Evolutionary conservation across 2,329 filamentous ascomycete species (phyloP).

Genomic region (Hypoxylon sp.): DNA sequence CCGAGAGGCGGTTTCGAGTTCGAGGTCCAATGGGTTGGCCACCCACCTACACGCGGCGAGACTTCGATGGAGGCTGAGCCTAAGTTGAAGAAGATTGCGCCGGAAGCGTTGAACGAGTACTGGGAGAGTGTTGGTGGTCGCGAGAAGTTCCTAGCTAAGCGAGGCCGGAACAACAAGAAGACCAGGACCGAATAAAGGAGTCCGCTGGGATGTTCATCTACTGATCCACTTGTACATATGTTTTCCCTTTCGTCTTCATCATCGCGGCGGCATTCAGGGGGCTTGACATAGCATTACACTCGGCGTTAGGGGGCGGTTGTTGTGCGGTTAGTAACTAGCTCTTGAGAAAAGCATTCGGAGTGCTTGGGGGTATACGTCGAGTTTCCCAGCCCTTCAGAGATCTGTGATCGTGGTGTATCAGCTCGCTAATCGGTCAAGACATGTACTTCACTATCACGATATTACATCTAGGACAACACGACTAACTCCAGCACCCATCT

Average conservation of each 20-base stretch:
- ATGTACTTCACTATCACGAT: not conserved
- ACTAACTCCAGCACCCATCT: not conserved
- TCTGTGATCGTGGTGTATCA: slow-evolving; percentile 5
- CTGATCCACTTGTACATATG: slow-evolving; percentile 31
- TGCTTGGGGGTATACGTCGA: slow-evolving; percentile 12
- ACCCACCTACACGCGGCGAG: slow-evolving; percentile 49
- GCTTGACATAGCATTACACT: slow-evolving; percentile 33
- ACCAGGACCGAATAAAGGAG: slow-evolving; percentile 19
- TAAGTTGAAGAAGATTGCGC: slow-evolving; percentile 51
- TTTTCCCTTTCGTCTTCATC: slow-evolving; percentile 9
- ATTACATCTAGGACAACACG: slow-evolving; percentile 5
- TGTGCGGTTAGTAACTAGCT: slow-evolving; percentile 10
- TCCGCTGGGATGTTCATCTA: not conserved
- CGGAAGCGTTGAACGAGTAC: slow-evolving; percentile 48
- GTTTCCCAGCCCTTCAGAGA: not conserved
- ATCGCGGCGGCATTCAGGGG: slow-evolving; percentile 20
- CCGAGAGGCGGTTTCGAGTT: slow-evolving; percentile 50
- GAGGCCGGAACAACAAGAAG: slow-evolving; percentile 52
- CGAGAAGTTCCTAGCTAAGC: slow-evolving; percentile 47
- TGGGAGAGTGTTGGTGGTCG: slow-evolving; percentile 53
- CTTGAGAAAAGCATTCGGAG: slow-evolving; percentile 4
- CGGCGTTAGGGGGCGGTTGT: slow-evolving; percentile 28
- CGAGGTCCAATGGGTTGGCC: slow-evolving; percentile 56
- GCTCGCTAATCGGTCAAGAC: slow-evolving; percentile 7
- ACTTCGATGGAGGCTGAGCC: slow-evolving; percentile 53